Conservation (phyloP, 805 yeast species). For the Yamadazyma laniorum region DNA sequence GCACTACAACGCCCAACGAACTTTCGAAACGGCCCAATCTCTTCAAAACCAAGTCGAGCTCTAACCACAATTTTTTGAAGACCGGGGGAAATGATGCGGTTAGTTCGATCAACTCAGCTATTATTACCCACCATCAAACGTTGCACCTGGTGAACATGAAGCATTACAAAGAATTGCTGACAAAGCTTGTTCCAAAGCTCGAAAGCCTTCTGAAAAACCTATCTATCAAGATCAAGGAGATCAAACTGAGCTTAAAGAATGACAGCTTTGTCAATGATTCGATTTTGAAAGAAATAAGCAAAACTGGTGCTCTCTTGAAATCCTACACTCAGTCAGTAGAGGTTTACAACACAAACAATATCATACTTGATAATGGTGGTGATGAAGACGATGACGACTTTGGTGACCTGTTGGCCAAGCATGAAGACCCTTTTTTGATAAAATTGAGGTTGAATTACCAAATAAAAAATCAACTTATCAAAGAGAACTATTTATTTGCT, state of each 20-base stretch:
- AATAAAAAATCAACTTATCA: slow-evolving; percentile 38
- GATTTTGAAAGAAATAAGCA: slow-evolving; percentile 45
- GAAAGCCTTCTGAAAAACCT: slow-evolving; percentile 36
- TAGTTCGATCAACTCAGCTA: slow-evolving; percentile 30
- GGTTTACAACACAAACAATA: slow-evolving; percentile 30
- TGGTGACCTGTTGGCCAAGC: neutral
- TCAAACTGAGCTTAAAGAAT: slow-evolving; percentile 37
- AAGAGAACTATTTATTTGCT: slow-evolving; percentile 43
- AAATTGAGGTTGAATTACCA: slow-evolving; percentile 41
- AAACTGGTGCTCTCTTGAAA: slow-evolving; percentile 55
- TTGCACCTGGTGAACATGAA: slow-evolving; percentile 25
- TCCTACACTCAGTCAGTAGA: slow-evolving; percentile 33
- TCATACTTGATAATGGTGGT: slow-evolving; percentile 15
- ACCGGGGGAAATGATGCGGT: slow-evolving; percentile 7
- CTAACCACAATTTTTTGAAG: slow-evolving; percentile 9
- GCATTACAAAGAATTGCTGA: slow-evolving; percentile 29
- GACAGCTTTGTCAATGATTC: slow-evolving; percentile 40
- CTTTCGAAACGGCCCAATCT: slow-evolving; percentile 19
- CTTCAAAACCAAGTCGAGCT: slow-evolving; percentile 23
- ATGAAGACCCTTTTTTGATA: slow-evolving; percentile 41
- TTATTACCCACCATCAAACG: slow-evolving; percentile 35
- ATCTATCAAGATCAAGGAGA: slow-evolving; percentile 39
- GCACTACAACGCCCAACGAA: slow-evolving; percentile 3
- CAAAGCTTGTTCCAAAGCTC: slow-evolving; percentile 36
- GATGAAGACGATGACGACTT: slow-evolving; percentile 17